Base-by-base conservation (phyloP, 1,284 basidiomycete species). In the Apiotrichum gamsii region DNA sequence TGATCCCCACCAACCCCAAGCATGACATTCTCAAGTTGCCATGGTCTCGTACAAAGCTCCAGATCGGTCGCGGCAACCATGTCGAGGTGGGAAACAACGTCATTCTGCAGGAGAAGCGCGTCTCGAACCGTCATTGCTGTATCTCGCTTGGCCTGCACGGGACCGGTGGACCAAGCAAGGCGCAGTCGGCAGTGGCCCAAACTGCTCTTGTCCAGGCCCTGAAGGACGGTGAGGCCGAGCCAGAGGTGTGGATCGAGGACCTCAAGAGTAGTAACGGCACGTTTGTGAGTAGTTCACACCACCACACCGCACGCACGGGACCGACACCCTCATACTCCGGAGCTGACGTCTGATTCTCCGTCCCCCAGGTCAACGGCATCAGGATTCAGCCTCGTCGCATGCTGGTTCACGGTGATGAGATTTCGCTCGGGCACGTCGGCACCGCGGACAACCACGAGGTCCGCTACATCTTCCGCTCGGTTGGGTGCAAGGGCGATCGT, bases 251-350 rank as follows among this genome's bases (percentile, higher is more conserved):
- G 37, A 78, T 91, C 16, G 74, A 76, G 10, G 89, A 93, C 69
- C 45, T 72, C 38, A 67, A 72, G 39, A 89, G 85, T 15, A 87
- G 83, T 47, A 93, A 93, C 60, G 88, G 88, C 0, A 91, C 89
- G 9, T 91, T 79, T 72, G 87, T 89, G 72, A 65, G 86, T 77
- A 13, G 24, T 11, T 9, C 46, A 45, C 43, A 28, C 3, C n/a
- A n/a, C n/a, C n/a, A n/a, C n/a, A n/a, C n/a, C n/a, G n/a, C n/a
- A n/a, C n/a, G n/a, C n/a, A n/a, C n/a, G n/a, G n/a, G n/a, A n/a
- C n/a, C n/a, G n/a, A n/a, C n/a, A n/a, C n/a, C n/a, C n/a, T n/a
- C n/a, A n/a, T n/a, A n/a, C n/a, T n/a, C n/a, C n/a, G n/a, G n/a
- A n/a, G n/a, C n/a, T n/a, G n/a, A n/a, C n/a, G n/a, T n/a, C n/a